phyloP scores from a whole-genome alignment of 805 yeast genomes.

The Maudiozyma pseudohumilis region DNA sequence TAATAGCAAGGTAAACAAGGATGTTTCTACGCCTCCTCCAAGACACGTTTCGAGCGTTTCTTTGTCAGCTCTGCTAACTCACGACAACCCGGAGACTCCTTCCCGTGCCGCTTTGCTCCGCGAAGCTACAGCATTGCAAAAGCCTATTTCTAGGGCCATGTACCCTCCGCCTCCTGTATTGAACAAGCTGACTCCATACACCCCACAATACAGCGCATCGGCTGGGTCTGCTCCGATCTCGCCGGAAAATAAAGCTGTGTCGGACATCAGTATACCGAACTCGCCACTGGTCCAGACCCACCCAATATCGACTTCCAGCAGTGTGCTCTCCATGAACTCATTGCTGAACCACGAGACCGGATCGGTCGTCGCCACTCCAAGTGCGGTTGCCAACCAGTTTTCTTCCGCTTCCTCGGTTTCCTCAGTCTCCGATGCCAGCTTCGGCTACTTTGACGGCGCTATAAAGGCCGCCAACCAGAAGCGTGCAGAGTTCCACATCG shows the following conservation, averaged over 20 bases:
- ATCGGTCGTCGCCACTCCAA: no score
- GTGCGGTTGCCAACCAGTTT: background rate
- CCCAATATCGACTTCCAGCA: slow-evolving; percentile 15
- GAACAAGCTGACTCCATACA: background rate
- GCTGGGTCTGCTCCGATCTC: no score
- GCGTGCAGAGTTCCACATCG: slow-evolving; percentile 8
- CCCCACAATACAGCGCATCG: no score
- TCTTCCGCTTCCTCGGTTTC: background rate
- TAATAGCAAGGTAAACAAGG: background rate
- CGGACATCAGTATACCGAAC: background rate
- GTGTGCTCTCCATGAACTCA: slow-evolving; percentile 12
- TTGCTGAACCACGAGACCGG: slow-evolving; percentile 7
- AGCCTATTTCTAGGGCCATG: background rate
- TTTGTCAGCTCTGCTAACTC: background rate
- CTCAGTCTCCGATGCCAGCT: slow-evolving; percentile 1
- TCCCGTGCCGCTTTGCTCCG: background rate
- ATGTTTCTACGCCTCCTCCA: background rate
- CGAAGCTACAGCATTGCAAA: background rate
- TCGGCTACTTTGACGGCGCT: background rate
- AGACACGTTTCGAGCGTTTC: background rate
- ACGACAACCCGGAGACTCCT: background rate
- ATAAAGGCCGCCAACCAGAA: background rate
- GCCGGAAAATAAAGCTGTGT: no score
- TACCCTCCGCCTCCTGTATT: background rate
- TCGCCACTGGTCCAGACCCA: slow-evolving; percentile 7